phyloP scores from a whole-genome alignment of 768 basidiomycete genomes.

The Auricularia sp. region DNA sequence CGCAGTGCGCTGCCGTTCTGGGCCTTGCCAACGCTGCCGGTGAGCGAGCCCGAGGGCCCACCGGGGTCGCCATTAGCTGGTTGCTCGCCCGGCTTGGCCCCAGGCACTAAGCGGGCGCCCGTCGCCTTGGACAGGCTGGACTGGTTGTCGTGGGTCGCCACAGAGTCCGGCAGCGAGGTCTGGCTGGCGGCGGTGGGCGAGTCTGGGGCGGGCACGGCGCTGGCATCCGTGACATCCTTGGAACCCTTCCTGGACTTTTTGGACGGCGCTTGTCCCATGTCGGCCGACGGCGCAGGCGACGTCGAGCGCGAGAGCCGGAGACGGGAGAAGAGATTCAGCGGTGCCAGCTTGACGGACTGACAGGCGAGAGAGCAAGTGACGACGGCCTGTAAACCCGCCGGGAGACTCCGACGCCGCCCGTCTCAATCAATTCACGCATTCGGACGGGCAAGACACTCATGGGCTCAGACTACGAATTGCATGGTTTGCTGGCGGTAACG shows the following conservation, averaged over 20 bases:
- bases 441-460: too few relatives aligned
- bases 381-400: background rate
- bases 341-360: constrained; percentile 55
- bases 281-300: constrained; percentile 43
- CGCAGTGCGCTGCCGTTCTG: constrained; percentile 4
- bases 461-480: too few relatives aligned
- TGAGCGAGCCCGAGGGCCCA: constrained; percentile 4
- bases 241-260: constrained; percentile 66
- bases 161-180: constrained; percentile 1
- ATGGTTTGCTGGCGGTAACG: too few relatives aligned
- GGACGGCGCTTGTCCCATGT: constrained; percentile 77
- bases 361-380: constrained; percentile 2
- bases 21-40: constrained; percentile 1
- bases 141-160: background rate
- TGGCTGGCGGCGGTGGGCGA: constrained; percentile 31
- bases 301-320: constrained; percentile 40
- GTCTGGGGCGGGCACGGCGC: constrained; percentile 16
- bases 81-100: background rate
- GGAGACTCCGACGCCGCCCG: background rate
- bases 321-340: constrained; percentile 46
- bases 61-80: constrained; percentile 1
- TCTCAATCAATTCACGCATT: background rate
- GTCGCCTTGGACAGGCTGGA: constrained; percentile 5
- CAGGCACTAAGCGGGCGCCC: background rate
- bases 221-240: constrained; percentile 55